Evolutionary conservation across 306 rosid genomes (phyloP), one percentile per base, ranked within the genome.

Genomic region (Citrullus mucosospermus): DNA sequence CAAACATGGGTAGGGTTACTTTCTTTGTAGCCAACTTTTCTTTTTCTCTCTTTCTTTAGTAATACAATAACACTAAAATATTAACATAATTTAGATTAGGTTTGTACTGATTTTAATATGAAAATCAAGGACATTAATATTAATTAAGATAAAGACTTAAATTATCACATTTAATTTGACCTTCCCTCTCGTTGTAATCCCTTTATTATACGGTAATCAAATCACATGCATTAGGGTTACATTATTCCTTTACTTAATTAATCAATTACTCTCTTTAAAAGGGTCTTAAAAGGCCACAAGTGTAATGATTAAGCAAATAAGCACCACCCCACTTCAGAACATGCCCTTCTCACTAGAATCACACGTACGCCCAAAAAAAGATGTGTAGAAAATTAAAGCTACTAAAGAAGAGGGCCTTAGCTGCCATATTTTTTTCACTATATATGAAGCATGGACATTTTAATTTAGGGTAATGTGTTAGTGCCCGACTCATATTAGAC

Each of bases 301-400:
- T 88, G 89, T 90, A 92, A 92, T 93, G 68, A 93, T 93, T 92
- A 82, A 86, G 83, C 76, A 85, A 86, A 88, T 89, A 82, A 81
- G 79, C 90, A 90, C 85, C 85, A 80, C 81, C 85, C 86, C 84
- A 83, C 81, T 87, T 83, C 16, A 56, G 5, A 30, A 74, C 25
- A 51, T 73, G 28, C 44, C 43, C 3, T 13, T 62, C 88, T 85
- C 51, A 38, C 1, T 65, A 32, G 30, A 54, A 36, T 14, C 79
- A 36, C 72, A 41, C 51, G 69, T 75, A 48, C 57, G 34, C 66
- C 66, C 43, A 68, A 8, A 59, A 55, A n/a, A 75, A 74, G 41
- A 20, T 30, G 62, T 77, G 62, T 36, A 36, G 20, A 36, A 36
- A 65, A 63, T 12, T 70, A 56, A 43, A 70, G 56, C 46, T 17